Conservation (phyloP, 78 protist genomes). For the Polysphondylium violaceum region DNA sequence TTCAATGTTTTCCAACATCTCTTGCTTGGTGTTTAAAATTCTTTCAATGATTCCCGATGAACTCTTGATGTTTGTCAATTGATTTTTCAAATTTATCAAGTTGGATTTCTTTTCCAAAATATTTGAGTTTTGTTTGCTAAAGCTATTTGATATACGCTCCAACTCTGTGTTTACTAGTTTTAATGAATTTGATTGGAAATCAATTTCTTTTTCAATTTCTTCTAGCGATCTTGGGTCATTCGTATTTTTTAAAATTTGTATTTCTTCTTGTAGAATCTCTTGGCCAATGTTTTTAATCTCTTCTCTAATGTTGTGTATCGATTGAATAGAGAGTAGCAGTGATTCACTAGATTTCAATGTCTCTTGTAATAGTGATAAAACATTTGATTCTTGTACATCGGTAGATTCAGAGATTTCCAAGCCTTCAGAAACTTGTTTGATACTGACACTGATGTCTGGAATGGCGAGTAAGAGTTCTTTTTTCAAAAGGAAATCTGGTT, state of each 20-base stretch:
- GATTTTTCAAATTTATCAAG: background rate
- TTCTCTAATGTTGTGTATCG: background rate
- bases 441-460: background rate
- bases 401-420: background rate
- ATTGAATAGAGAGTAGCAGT: background rate
- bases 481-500: background rate
- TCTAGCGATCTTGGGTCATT: background rate
- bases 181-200: background rate
- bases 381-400: background rate
- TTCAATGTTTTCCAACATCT: background rate
- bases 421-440: background rate
- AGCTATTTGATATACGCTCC: background rate
- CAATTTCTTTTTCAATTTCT: constrained; percentile 2
- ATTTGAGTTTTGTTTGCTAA: constrained; percentile 1
- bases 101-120: background rate
- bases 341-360: background rate
- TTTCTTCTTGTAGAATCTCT: background rate
- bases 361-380: background rate
- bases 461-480: background rate
- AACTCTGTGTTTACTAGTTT: background rate
- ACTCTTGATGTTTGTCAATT: background rate
- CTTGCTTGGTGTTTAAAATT: background rate
- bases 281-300: background rate
- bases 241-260: background rate
- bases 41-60: constrained; percentile 25